Base-by-base conservation (phyloP, 805 yeast genomes). In the Komagataella ulmi region DNA sequence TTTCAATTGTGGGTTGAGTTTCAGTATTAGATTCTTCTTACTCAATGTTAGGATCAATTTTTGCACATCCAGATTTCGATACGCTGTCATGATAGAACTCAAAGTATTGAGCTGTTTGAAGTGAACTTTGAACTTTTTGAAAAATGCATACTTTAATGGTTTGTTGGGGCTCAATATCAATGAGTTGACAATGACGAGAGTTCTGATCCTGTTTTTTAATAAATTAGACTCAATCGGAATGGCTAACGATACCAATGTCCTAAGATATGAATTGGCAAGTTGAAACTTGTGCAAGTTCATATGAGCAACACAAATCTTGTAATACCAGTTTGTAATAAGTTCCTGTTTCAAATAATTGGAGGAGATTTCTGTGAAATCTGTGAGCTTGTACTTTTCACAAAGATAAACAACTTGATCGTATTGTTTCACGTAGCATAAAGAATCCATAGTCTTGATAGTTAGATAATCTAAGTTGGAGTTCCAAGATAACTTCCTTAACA, bases 311-410 rank as follows among this genome's bases (percentile, higher is more conserved):
- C 40, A 30, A 30, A 30, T 30, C 14, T 30, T 30, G 14, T 30
- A 30, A 5, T 30, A 30, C 40, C 40, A 30, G 14, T 30, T 30
- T 30, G 40, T 30, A 14, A 30, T 30, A 10, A 30, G 40, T 30
- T 30, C 40, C 40, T 30, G 40, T 10, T 30, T 30, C 40, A 30
- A 10, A 14, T 30, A 30, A 14, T 45, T 45, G 47, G 23, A 44
- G 50, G 60, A 61, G 45, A 64, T 55, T 6, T 50, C 24, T 24
- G 24, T 18, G 49, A 52, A 57, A 7, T 48, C 46, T 5, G 46
- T 52, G 2, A 57, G 30, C 12, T 44, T 46, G 8, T 21, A 6
- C 1, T 50, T 43, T 10, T 40, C 17, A 49, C 49, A 54, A 5
- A 57, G 51, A 1, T 50, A 21, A 6, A 19, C 7, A 3, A 57